Evolutionary conservation across 306 rosid species (phyloP).

Genomic region (Ormosia emarginata): DNA sequence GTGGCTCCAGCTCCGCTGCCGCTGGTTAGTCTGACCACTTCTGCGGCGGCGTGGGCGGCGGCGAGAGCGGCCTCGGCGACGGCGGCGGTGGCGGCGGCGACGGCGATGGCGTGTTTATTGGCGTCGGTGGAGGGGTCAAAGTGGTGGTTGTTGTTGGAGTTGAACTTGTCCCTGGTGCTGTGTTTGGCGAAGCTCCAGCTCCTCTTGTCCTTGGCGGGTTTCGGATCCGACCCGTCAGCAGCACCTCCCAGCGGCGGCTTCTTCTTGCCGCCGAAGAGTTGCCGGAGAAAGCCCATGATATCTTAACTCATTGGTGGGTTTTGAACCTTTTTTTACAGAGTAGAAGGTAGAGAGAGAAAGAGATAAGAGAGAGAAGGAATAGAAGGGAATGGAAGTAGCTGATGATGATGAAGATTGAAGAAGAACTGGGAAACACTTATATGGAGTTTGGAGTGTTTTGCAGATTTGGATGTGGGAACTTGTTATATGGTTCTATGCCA

Average conservation of each 20-base stretch:
- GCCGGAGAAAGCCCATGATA: conserved; percentile 89
- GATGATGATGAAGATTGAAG: neutral
- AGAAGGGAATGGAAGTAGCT: neutral
- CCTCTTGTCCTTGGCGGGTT: conserved; percentile 31
- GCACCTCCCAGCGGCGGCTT: neutral
- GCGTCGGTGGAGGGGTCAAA: conserved; percentile 40
- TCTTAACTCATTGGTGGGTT: conserved; percentile 33
- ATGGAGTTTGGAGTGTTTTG: conserved; percentile 3
- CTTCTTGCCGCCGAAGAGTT: conserved; percentile 64
- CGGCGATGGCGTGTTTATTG: conserved; percentile 84
- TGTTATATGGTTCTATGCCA: neutral
- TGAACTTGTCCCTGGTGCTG: conserved; percentile 4
- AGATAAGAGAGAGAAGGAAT: neutral
- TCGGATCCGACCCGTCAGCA: neutral
- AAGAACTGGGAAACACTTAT: conserved; percentile 9
- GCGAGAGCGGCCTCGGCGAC: conserved; percentile 93
- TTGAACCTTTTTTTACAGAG: too few species aligned
- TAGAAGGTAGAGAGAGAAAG: neutral
- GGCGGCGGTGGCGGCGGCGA: conserved; percentile 88
- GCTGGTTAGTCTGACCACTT: conserved; percentile 66
- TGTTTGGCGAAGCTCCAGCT: conserved; percentile 42
- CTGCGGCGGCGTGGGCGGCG: conserved; percentile 93
- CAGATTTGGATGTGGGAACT: neutral
- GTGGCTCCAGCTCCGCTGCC: neutral
- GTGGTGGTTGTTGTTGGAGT: neutral